Conservation (phyloP, 345 rosid genomes). For the Salix koriyanagi region DNA sequence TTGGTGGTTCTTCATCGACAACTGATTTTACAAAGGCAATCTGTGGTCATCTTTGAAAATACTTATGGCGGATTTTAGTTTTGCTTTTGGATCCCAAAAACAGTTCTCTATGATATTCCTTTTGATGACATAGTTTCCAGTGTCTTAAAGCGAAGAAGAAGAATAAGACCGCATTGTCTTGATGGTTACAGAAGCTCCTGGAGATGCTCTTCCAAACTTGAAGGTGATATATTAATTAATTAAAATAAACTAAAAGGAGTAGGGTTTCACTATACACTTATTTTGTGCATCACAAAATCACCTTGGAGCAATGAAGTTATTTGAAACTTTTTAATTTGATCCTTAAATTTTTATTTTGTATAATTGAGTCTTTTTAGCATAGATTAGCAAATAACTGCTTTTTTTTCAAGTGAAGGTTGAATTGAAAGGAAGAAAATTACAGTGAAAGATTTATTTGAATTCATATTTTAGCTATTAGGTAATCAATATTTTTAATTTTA, state of each 20-base stretch:
- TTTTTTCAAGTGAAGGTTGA: neutral
- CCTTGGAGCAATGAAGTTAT: neutral
- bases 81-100: constrained; percentile 10
- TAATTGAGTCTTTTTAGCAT: neutral
- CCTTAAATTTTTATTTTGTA: neutral
- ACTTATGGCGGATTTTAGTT: constrained; percentile 20
- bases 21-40: constrained; percentile 88
- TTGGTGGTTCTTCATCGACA: constrained; percentile 74
- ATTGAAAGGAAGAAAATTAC: too few species aligned
- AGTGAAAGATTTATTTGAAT: too few species aligned
- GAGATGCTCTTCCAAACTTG: neutral
- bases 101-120: constrained; percentile 6
- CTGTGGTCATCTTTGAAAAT: constrained; percentile 67
- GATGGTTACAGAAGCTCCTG: constrained; percentile 4
- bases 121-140: constrained; percentile 7
- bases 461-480: too few species aligned
- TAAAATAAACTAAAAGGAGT: too few species aligned
- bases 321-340: neutral
- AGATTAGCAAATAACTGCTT: neutral
- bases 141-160: constrained; percentile 5
- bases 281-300: too few species aligned
- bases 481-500: too few species aligned
- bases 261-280: too few species aligned
- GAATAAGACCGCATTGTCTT: constrained; percentile 18
- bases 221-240: neutral